phyloP scores from a whole-genome alignment of 371 early-diverging fungal species.

The Mucor indicus region DNA sequence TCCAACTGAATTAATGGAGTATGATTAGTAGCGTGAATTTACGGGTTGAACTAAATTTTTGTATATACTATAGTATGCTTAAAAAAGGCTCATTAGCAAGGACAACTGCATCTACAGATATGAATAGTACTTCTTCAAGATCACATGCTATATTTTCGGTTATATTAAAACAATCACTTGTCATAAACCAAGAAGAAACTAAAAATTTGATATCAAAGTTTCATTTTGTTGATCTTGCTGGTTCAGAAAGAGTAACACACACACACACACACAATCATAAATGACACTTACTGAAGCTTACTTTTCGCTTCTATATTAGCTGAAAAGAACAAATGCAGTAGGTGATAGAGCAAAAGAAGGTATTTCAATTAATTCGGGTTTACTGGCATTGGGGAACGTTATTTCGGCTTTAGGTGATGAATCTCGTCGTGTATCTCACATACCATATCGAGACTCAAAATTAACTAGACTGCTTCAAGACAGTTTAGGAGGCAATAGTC shows the following conservation, averaged over 20 bases:
- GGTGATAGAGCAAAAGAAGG: constrained; percentile 94
- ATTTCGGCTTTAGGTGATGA: constrained; percentile 94
- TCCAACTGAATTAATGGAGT: constrained; percentile 70
- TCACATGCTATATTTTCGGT: constrained; percentile 98
- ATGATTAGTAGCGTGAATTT: constrained; percentile 14
- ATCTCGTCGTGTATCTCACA: constrained; percentile 37
- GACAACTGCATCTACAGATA: constrained; percentile 93
- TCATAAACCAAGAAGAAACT: background rate
- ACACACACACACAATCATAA: background rate
- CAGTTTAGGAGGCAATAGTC: constrained; percentile 76
- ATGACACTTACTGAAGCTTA: no score
- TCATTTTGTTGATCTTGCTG: constrained; percentile 40
- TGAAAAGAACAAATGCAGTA: constrained; percentile 88
- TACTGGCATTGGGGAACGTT: constrained; percentile 95
- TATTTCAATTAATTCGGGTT: constrained; percentile 94
- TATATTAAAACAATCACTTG: constrained; percentile 54
- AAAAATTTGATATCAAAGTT: constrained; percentile 30
- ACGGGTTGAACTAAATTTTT: background rate
- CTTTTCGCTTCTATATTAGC: constrained; percentile 19
- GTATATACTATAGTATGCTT: background rate
- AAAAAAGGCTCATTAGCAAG: constrained; percentile 77
- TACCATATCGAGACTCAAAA: constrained; percentile 97
- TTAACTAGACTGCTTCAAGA: constrained; percentile 39
- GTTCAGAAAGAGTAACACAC: constrained; percentile 47
- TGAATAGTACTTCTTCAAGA: constrained; percentile 93